A percentile compares a stretch with the other conserved stretches of the same genome.
Conservation (phyloP, 257 asterid species). For the Lycium ferocissimum region DNA sequence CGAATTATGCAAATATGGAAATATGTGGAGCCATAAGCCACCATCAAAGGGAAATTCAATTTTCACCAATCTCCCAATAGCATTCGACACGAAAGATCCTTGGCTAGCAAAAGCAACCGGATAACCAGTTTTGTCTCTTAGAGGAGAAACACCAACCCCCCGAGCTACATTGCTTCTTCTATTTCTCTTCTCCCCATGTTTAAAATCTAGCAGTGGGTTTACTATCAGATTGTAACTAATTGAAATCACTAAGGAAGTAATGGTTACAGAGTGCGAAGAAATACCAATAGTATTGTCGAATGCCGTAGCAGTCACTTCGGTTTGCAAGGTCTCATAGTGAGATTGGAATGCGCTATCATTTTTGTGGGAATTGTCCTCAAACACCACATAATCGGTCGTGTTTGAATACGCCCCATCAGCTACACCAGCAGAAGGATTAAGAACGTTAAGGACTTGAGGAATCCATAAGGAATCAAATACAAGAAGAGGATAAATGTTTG, state of each 20-base stretch:
- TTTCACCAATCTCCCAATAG: not conserved
- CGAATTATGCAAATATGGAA: no score
- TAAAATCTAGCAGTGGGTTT: not conserved
- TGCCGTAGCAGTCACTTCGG: not conserved
- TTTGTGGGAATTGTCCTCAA: not conserved
- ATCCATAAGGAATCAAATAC: no score
- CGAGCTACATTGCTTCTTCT: not conserved
- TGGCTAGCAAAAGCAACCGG: not conserved
- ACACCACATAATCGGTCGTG: not conserved
- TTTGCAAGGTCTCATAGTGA: not conserved
- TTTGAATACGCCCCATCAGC: not conserved
- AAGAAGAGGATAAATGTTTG: no score
- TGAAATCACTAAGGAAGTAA: not conserved
- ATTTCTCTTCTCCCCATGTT: not conserved
- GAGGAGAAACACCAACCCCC: not conserved
- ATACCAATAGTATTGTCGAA: not conserved
- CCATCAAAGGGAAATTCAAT: not conserved
- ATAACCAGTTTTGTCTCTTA: not conserved
- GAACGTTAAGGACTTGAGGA: no score
- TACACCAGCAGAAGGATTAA: no score
- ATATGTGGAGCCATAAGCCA: not conserved
- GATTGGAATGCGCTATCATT: not conserved
- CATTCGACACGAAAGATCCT: not conserved
- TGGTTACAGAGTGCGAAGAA: not conserved
- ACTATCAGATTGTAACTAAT: not conserved